phyloP scores from a whole-genome alignment of 768 basidiomycete species.

The Xanthoconium stramineum region DNA sequence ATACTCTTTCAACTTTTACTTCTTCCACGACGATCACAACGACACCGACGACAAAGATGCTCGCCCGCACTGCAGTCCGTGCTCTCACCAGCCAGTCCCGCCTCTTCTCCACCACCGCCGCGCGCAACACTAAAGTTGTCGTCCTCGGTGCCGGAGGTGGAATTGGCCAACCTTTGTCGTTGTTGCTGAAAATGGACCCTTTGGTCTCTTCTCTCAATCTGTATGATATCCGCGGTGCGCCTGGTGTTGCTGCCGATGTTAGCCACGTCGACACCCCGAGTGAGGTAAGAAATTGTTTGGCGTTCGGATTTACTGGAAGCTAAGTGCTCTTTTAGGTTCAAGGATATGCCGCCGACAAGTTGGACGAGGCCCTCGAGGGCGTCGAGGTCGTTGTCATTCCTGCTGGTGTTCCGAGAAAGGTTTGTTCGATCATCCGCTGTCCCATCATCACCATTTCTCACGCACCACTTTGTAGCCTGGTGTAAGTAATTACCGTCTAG shows the following conservation, averaged over 20 bases:
- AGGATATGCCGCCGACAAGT: slow-evolving; percentile 80
- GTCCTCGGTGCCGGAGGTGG: slow-evolving; percentile 99
- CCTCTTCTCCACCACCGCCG: slow-evolving; percentile 71
- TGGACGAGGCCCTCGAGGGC: slow-evolving; percentile 87
- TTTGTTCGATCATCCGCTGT: slow-evolving; percentile 31
- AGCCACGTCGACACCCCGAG: slow-evolving; percentile 91
- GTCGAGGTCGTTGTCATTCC: slow-evolving; percentile 95
- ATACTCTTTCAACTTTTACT: background rate
- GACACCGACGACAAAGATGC: slow-evolving; percentile 46
- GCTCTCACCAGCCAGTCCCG: slow-evolving; percentile 53
- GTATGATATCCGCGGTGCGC: slow-evolving; percentile 29
- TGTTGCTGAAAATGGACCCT: slow-evolving; percentile 86
- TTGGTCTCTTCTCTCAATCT: slow-evolving; percentile 81
- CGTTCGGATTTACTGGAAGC: background rate
- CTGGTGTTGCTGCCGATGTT: slow-evolving; percentile 94
- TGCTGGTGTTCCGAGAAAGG: slow-evolving; percentile 98
- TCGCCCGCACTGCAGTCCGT: slow-evolving; percentile 62
- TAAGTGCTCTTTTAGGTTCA: slow-evolving; percentile 50
- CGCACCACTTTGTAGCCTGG: slow-evolving; percentile 58
- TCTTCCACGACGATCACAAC: slow-evolving; percentile 12
- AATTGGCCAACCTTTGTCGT: slow-evolving; percentile 95
- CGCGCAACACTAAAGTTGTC: slow-evolving; percentile 82
- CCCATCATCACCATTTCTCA: slow-evolving; percentile 19
- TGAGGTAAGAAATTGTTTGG: slow-evolving; percentile 50
- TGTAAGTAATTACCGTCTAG: slow-evolving; percentile 47